Percentiles rank a stretch among this genome's conserved stretches.
phyloP scores from a whole-genome alignment of 2,329 filamentous ascomycete species.

The Daldinia eschscholtzii region DNA sequence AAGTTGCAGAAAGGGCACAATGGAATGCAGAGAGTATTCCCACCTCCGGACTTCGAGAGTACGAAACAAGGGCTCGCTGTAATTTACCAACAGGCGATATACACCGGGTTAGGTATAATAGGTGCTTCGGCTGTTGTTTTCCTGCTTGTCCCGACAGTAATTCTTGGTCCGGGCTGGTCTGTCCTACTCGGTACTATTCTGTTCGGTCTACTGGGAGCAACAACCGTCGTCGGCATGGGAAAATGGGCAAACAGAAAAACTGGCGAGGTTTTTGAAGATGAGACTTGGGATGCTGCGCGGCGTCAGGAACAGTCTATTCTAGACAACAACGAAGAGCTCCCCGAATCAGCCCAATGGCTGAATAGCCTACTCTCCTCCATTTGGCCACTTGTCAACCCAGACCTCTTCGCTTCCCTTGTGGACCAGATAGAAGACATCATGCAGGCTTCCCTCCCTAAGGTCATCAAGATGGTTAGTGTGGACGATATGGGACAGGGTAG shows the following conservation, averaged over 20 bases:
- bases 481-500: constrained; percentile 82
- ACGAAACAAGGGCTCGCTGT: constrained; percentile 53
- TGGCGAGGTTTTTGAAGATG: constrained; percentile 73
- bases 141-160: constrained; percentile 45
- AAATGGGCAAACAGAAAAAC: constrained; percentile 73
- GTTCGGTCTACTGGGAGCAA: constrained; percentile 48
- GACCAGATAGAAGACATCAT: constrained; percentile 84
- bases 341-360: constrained; percentile 78
- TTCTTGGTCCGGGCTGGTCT: constrained; percentile 39
- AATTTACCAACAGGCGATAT: constrained; percentile 54
- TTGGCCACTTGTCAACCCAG: constrained; percentile 82
- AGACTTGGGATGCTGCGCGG: constrained; percentile 75
- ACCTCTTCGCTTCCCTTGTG: constrained; percentile 75
- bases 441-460: constrained; percentile 78
- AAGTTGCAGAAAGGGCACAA: constrained; percentile 56
- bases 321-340: constrained; percentile 61
- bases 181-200: constrained; percentile 45
- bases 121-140: constrained; percentile 48
- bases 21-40: constrained; percentile 60
- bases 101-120: constrained; percentile 54
- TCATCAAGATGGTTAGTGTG: constrained; percentile 80
- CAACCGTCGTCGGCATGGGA: constrained; percentile 61
- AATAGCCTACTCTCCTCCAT: constrained; percentile 76
- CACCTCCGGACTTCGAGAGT: constrained; percentile 62
- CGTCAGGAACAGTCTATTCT: constrained; percentile 62